These are phyloP conservation scores for Pleurotus cornucopiae DNA, from an alignment of 768 basidiomycete genomes.

Conservation along the genomic window DNA sequence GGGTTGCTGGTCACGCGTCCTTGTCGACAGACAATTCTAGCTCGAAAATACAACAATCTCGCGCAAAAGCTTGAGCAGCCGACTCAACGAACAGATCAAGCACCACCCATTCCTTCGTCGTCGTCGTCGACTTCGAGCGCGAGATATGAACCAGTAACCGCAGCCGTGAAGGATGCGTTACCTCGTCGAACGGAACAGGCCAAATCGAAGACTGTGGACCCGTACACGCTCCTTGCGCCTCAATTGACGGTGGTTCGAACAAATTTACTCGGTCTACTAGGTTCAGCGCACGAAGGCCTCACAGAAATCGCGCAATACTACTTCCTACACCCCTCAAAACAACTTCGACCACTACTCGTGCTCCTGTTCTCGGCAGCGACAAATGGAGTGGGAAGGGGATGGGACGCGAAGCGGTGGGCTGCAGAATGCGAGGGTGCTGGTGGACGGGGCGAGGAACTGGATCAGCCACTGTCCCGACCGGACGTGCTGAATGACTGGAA, in stretches of 20 bases:
- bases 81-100: constrained; percentile 22
- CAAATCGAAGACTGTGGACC: constrained; percentile 36
- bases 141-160: neutral
- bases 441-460: constrained; percentile 55
- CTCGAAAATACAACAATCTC: constrained; percentile 33
- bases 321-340: constrained; percentile 85
- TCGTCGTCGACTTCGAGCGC: constrained; percentile 1
- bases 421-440: constrained; percentile 54
- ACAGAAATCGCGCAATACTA: constrained; percentile 89
- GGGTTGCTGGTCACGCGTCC: constrained; percentile 6
- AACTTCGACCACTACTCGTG: constrained; percentile 85
- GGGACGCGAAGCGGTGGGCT: constrained; percentile 55
- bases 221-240: constrained; percentile 63
- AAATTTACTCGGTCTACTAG: constrained; percentile 73
- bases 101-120: constrained; percentile 14
- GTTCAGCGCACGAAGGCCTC: constrained; percentile 85
- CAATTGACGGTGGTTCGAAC: constrained; percentile 72
- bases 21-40: neutral
- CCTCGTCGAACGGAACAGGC: neutral
- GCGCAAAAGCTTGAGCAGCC: constrained; percentile 35
- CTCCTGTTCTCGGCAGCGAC: constrained; percentile 90
- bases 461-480: constrained; percentile 73
- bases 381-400: constrained; percentile 77
- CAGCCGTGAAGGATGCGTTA: constrained; percentile 18
- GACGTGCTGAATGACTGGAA: constrained; percentile 92